phyloP scores from a whole-genome alignment of 2,329 filamentous ascomycete species.

The Fusarium continuum region DNA sequence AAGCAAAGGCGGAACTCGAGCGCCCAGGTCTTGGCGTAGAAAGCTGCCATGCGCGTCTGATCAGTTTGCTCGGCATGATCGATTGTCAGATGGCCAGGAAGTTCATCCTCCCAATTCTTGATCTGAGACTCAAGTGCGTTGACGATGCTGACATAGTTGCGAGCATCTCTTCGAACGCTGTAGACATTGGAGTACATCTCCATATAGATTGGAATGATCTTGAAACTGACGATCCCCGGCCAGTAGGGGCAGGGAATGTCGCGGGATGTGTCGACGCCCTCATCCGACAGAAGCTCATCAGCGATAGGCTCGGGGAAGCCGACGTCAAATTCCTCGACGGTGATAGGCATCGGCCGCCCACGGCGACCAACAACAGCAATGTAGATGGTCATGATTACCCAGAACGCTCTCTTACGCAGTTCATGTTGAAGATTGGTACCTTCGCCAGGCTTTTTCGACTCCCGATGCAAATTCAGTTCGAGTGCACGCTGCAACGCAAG shows the following conservation, averaged over 20 bases:
- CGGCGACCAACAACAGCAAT: constrained; percentile 78
- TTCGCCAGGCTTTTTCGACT: constrained; percentile 61
- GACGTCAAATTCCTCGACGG: constrained; percentile 79
- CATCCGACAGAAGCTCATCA: constrained; percentile 74
- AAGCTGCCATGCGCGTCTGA: constrained; percentile 59
- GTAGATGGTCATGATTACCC: constrained; percentile 72
- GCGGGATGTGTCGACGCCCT: constrained; percentile 66
- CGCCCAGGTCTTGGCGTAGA: constrained; percentile 63
- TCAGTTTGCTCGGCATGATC: constrained; percentile 54
- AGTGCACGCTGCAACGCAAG: constrained; percentile 74
- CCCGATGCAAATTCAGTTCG: constrained; percentile 79
- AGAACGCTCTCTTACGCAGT: constrained; percentile 80
- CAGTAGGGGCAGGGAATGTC: constrained; percentile 71
- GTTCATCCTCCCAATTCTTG: constrained; percentile 67
- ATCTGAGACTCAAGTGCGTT: constrained; percentile 72
- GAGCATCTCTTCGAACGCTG: constrained; percentile 69
- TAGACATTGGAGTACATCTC: constrained; percentile 83
- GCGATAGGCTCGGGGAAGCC: constrained; percentile 77
- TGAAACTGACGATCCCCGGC: constrained; percentile 72
- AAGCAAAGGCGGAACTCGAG: constrained; percentile 69
- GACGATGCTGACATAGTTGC: constrained; percentile 71
- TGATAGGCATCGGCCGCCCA: constrained; percentile 79
- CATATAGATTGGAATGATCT: constrained; percentile 71
- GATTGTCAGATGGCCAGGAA: constrained; percentile 68
- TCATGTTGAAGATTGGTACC: constrained; percentile 72